Conservation (phyloP, 768 basidiomycete genomes). For the Myochromella boudieri region DNA sequence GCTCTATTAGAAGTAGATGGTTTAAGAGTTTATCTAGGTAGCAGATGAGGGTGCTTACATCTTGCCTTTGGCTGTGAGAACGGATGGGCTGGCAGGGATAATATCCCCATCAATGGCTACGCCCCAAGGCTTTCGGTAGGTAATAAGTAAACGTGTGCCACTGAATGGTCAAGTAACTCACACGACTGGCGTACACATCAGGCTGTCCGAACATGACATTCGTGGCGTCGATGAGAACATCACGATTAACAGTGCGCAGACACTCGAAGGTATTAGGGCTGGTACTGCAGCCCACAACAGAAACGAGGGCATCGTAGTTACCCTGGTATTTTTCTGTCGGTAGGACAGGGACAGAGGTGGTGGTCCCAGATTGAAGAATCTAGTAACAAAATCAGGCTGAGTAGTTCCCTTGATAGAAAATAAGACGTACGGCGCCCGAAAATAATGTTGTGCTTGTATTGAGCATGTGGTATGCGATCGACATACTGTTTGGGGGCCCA, state of each 20-base stretch:
- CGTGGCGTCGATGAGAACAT: conserved; percentile 17
- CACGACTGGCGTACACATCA: conserved; percentile 16
- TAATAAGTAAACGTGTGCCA: not conserved
- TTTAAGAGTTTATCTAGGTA: not conserved
- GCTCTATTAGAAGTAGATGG: conserved; percentile 6
- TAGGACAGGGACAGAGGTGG: conserved; percentile 28
- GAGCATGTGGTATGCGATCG: conserved; percentile 38
- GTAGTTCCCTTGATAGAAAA: not conserved
- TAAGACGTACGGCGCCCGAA: conserved; percentile 29
- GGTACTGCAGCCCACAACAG: conserved; percentile 28
- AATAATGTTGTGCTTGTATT: conserved; percentile 28
- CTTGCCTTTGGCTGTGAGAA: conserved; percentile 19
- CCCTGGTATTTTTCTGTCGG: conserved; percentile 27
- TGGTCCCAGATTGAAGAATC: conserved; percentile 46
- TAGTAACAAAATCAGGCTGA: conserved; percentile 8
- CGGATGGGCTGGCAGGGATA: conserved; percentile 18
- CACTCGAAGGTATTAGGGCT: conserved; percentile 28
- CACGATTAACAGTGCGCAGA: conserved; percentile 16
- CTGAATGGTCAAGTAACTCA: not conserved
- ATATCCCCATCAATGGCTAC: conserved; percentile 18
- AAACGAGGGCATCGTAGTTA: conserved; percentile 39
- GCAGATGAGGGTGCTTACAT: conserved; percentile 11
- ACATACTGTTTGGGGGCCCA: conserved; percentile 11
- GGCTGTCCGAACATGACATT: conserved; percentile 17
- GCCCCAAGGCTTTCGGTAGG: conserved; percentile 15